Percentiles rank a stretch among this genome's conserved stretches.
phyloP scores from a whole-genome alignment of 257 asterid genomes.

The Solanum pinnatisectum region DNA sequence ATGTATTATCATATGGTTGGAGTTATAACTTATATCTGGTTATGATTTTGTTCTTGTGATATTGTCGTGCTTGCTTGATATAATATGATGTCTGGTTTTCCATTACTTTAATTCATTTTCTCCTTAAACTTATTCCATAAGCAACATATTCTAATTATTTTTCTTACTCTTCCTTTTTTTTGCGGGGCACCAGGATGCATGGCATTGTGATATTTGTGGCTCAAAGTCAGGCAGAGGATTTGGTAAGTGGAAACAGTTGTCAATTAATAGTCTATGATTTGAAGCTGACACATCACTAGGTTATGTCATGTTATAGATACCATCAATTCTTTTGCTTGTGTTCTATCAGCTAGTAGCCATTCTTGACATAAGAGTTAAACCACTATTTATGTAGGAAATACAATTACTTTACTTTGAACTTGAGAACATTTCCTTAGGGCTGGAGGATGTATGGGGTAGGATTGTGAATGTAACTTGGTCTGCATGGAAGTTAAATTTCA shows the following conservation, averaged over 20 bases:
- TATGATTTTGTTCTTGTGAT: not conserved
- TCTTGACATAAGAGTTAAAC: not conserved
- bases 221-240: conserved; percentile 98
- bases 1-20: not conserved
- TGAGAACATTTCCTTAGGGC: not conserved
- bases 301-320: not conserved
- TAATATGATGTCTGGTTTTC: not conserved
- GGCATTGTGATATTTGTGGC: conserved; percentile 96
- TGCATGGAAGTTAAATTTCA: not conserved
- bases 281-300: not conserved
- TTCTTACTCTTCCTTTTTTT: not conserved
- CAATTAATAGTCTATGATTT: not conserved
- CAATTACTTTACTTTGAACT: not conserved
- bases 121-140: not conserved
- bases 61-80: not conserved
- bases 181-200: conserved; percentile 54
- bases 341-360: not conserved
- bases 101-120: not conserved
- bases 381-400: not conserved
- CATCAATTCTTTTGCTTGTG: not conserved
- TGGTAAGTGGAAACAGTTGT: conserved; percentile 43
- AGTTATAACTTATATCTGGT: not conserved
- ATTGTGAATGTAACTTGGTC: not conserved
- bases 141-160: not conserved
- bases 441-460: not conserved